A percentile compares a stretch with the other conserved stretches of the same genome.
phyloP scores from a whole-genome alignment of 768 basidiomycete species.

The Rhodotorula toruloides region DNA sequence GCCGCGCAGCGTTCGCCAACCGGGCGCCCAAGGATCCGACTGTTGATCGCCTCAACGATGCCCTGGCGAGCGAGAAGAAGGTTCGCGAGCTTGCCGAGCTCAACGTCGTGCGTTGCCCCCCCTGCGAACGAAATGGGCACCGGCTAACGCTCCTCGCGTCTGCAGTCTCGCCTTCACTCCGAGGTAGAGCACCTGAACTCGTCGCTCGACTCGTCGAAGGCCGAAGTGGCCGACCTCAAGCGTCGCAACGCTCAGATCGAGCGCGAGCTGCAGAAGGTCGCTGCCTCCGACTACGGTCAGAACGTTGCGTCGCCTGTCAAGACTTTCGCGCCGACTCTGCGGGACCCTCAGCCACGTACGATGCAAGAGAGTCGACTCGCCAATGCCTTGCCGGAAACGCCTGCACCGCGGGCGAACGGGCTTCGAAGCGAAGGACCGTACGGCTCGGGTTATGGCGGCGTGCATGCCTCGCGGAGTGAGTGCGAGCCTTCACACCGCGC shows the following conservation, averaged over 20 bases:
- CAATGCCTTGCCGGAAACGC: constrained; percentile 2
- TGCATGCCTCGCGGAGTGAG: constrained; percentile 21
- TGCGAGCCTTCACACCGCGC: no score
- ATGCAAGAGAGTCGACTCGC: constrained; percentile 26
- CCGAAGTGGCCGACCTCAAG: constrained; percentile 23
- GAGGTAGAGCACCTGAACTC: constrained; percentile 28
- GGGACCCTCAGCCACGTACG: constrained; percentile 11
- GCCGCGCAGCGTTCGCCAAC: constrained; percentile 15
- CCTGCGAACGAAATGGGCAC: neutral
- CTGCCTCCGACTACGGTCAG: constrained; percentile 30
- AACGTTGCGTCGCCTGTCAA: constrained; percentile 4
- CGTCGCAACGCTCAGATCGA: constrained; percentile 4
- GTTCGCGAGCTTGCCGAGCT: constrained; percentile 41
- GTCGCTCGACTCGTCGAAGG: constrained; percentile 1
- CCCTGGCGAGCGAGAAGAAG: constrained; percentile 37
- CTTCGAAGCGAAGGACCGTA: constrained; percentile 9
- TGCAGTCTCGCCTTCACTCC: constrained; percentile 26
- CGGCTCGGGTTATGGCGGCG: constrained; percentile 23
- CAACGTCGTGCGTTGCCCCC: constrained; percentile 32
- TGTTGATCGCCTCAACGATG: constrained; percentile 16
- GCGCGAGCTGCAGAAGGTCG: constrained; percentile 27
- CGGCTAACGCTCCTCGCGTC: neutral
- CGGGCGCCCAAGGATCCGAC: constrained; percentile 11
- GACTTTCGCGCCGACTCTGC: neutral
- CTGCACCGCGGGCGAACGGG: neutral